Percentiles rank a stretch among this genome's conserved stretches.
Evolutionary conservation across 805 yeast genomes (phyloP).

Genomic region (Millerago galiae): DNA sequence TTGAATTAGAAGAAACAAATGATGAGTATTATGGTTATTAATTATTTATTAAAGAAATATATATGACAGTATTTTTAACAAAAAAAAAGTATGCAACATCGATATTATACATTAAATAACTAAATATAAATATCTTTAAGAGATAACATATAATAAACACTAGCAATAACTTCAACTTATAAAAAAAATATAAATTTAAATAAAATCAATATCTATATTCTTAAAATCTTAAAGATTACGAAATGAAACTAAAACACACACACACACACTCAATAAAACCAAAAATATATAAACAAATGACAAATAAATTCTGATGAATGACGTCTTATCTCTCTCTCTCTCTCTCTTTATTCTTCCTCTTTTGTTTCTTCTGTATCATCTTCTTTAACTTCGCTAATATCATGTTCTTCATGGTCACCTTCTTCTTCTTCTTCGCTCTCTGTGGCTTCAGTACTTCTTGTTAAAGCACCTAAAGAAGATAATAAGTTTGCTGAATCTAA

Average conservation of each 20-base stretch:
- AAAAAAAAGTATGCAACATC: no score
- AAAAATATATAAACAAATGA: background rate
- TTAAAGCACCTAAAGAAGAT: slow-evolving; percentile 35
- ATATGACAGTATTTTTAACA: no score
- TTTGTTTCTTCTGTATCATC: slow-evolving; percentile 12
- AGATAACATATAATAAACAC: no score
- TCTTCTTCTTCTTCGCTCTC: slow-evolving; percentile 15
- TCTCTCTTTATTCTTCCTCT: background rate
- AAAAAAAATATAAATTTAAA: no score
- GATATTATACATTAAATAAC: no score
- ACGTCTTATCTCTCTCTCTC: background rate
- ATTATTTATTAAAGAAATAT: background rate
- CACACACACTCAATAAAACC: background rate
- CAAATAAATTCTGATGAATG: background rate
- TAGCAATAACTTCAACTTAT: no score
- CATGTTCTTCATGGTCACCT: slow-evolving; percentile 3
- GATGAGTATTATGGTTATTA: slow-evolving; percentile 5
- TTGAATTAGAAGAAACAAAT: slow-evolving; percentile 12
- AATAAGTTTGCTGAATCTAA: slow-evolving; percentile 57
- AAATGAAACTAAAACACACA: no score
- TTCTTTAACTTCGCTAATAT: slow-evolving; percentile 15
- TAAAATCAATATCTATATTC: no score
- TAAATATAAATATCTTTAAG: no score
- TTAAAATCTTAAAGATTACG: no score
- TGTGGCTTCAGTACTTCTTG: slow-evolving; percentile 6